phyloP scores from a whole-genome alignment of 129 eudicot genomes.

The Apium graveolens region DNA sequence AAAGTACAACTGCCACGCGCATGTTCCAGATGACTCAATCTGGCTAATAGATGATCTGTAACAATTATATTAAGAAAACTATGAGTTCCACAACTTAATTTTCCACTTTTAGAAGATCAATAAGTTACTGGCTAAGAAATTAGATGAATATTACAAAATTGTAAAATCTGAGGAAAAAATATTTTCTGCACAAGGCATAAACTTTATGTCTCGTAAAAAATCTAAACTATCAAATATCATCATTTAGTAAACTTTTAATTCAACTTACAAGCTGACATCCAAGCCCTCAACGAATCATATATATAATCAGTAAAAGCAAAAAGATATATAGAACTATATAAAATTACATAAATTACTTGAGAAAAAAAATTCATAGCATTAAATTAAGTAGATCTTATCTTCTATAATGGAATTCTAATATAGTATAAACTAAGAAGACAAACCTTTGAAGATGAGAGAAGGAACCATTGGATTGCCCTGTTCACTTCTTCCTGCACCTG shows the following conservation, averaged over 20 bases:
- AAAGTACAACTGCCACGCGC: conserved; percentile 51
- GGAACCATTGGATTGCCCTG: conserved; percentile 24
- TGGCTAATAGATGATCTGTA: conserved; percentile 36
- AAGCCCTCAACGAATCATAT: background rate
- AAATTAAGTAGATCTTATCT: background rate
- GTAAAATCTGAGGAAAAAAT: background rate
- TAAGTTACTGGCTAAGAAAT: background rate
- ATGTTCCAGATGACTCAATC: conserved; percentile 32
- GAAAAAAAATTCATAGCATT: background rate
- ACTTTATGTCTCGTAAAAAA: background rate
- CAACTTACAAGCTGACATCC: background rate
- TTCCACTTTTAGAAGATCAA: background rate
- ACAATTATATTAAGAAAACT: background rate
- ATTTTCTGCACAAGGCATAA: background rate
- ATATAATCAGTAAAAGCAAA: background rate
- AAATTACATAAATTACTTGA: too few relatives aligned
- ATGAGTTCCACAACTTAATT: background rate
- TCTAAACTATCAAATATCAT: background rate
- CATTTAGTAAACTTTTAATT: background rate
- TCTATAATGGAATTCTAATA: background rate
- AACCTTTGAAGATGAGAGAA: conserved; percentile 48
- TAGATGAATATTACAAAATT: background rate
- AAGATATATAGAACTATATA: too few relatives aligned
- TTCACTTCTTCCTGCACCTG: conserved; percentile 80
- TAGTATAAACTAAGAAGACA: background rate